Evolutionary conservation across 2,329 filamentous ascomycete species (phyloP).

Genomic region (Trichoderma koningiopsis): DNA sequence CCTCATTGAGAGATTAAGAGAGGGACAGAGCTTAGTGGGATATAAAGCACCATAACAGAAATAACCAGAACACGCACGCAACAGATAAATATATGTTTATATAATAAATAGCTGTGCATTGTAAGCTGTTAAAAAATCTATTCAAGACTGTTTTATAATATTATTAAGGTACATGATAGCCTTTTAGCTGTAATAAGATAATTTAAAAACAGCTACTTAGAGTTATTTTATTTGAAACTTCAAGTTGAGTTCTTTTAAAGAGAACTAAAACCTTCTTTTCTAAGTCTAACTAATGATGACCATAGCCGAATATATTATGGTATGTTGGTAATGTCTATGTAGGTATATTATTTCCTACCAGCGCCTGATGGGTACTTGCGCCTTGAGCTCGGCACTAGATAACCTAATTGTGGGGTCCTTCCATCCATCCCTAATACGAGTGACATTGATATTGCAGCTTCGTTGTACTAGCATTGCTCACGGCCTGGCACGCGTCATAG

Average conservation of each 20-base stretch:
- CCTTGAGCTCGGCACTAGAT: not conserved
- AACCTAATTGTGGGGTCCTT: not conserved
- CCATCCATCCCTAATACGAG: not conserved
- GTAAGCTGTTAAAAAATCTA: too few species aligned
- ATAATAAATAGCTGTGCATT: too few species aligned
- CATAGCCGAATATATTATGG: not conserved
- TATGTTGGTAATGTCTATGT: not conserved
- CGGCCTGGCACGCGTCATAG: constrained; percentile 9
- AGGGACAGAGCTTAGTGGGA: not conserved
- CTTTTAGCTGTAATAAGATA: too few species aligned
- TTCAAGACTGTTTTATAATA: too few species aligned
- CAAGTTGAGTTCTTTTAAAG: too few species aligned
- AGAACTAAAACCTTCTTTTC: too few species aligned
- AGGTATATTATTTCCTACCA: not conserved
- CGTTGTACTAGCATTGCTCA: not conserved
- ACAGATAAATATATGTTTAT: not conserved
- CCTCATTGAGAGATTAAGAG: not conserved
- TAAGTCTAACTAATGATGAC: too few species aligned
- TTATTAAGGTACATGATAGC: too few species aligned
- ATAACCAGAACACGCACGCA: not conserved
- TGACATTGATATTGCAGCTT: constrained; percentile 19
- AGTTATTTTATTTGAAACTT: too few species aligned
- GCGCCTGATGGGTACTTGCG: not conserved
- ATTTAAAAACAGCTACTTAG: too few species aligned
- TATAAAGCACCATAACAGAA: not conserved